Percentiles rank a stretch among this genome's conserved stretches.
Conservation (phyloP, 139 green algal species). For the Ettlia oleoabundans region DNA sequence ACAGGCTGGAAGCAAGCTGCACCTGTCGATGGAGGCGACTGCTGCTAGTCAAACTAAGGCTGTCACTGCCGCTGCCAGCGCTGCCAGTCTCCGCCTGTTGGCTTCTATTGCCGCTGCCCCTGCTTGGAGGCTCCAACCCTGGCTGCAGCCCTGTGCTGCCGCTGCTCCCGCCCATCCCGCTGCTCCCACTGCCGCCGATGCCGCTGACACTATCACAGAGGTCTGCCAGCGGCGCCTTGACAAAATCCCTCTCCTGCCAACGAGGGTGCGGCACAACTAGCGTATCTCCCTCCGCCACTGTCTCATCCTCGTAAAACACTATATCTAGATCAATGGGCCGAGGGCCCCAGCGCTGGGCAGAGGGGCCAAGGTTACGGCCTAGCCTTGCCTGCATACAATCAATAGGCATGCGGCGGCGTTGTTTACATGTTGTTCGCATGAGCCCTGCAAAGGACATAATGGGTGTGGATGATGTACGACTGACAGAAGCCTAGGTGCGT, state of each 20-base stretch:
- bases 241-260: constrained; percentile 90
- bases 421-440: too few species aligned
- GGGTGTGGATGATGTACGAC: neutral
- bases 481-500: too few species aligned
- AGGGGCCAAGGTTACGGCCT: constrained; percentile 61
- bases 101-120: too few species aligned
- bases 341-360: constrained; percentile 75
- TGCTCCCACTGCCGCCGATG: neutral
- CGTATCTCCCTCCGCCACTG: constrained; percentile 36
- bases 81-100: neutral
- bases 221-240: constrained; percentile 84
- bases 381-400: constrained; percentile 44
- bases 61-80: neutral
- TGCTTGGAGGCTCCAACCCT: too few species aligned
- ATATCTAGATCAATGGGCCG: constrained; percentile 97
- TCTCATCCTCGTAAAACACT: constrained; percentile 83
- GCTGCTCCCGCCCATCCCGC: neutral
- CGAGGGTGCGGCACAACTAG: constrained; percentile 83
- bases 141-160: neutral
- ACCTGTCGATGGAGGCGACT: constrained; percentile 7
- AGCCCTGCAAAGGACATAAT: too few species aligned
- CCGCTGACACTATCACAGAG: constrained; percentile 33
- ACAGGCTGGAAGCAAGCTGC: constrained; percentile 37
- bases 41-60: neutral
- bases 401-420: too few species aligned